phyloP scores from a whole-genome alignment of 2,329 filamentous ascomycete genomes.

The Neocucurbitaria cava region DNA sequence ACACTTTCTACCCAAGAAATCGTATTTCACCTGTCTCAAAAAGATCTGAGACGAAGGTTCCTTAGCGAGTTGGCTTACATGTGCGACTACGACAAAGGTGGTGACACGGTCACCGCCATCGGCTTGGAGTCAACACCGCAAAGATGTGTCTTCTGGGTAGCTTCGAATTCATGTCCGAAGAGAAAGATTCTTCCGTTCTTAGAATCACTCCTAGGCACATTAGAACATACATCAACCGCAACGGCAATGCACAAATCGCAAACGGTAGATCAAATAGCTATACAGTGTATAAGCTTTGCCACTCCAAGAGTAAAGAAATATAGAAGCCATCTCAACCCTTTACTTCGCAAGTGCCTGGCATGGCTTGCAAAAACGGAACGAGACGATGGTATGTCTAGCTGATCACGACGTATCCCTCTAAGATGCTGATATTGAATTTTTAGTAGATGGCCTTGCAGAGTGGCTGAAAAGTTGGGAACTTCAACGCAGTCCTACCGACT shows the following conservation, averaged over 20 bases:
- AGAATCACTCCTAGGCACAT: conserved; percentile 5
- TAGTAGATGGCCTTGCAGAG: neutral
- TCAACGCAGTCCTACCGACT: conserved; percentile 1
- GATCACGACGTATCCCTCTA: neutral
- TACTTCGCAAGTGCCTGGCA: conserved; percentile 5
- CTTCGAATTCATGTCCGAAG: conserved; percentile 10
- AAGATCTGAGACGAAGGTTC: conserved; percentile 12
- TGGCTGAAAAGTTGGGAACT: conserved; percentile 4
- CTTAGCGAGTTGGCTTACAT: conserved; percentile 14
- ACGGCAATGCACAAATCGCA: neutral
- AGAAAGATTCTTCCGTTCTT: conserved; percentile 15
- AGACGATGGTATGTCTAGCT: conserved; percentile 10
- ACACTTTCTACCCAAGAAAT: no score
- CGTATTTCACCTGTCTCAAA: neutral
- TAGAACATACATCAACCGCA: conserved; percentile 1
- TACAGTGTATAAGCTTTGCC: conserved; percentile 18
- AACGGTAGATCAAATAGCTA: conserved; percentile 2
- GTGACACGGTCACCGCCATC: conserved; percentile 14
- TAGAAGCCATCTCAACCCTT: conserved; percentile 5
- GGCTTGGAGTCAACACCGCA: conserved; percentile 18
- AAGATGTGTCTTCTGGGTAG: conserved; percentile 18
- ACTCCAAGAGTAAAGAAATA: conserved; percentile 19
- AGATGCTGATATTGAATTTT: neutral
- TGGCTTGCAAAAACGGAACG: conserved; percentile 4
- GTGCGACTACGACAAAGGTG: conserved; percentile 20